Percentiles rank a stretch among this genome's conserved stretches.
Evolutionary conservation across 352 stramenopile genomes (phyloP).

Genomic region (Globisporangium megalacanthum): DNA sequence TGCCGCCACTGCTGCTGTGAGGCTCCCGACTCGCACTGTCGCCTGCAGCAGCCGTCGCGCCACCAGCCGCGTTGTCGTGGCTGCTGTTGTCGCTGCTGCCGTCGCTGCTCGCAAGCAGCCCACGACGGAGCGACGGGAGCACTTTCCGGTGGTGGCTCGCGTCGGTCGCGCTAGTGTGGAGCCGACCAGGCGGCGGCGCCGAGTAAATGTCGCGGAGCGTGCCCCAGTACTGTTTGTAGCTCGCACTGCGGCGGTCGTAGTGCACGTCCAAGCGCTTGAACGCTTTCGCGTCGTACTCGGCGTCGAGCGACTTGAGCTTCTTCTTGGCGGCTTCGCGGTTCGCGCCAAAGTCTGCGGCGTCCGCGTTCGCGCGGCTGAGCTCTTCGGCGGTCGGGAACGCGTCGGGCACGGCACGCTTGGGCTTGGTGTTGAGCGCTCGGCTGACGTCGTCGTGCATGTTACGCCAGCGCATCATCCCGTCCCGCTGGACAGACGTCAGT

Average conservation of each 20-base stretch:
- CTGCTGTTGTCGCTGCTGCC: neutral
- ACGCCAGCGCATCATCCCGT: slow-evolving; percentile 41
- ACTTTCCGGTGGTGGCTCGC: slow-evolving; percentile 2
- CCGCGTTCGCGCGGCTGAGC: slow-evolving; percentile 8
- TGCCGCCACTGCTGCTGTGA: slow-evolving; percentile 12
- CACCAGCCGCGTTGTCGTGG: neutral
- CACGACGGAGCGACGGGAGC: slow-evolving; percentile 3
- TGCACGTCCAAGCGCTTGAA: slow-evolving; percentile 29
- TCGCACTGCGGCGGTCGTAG: slow-evolving; percentile 40
- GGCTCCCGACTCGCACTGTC: too few species aligned
- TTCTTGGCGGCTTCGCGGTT: slow-evolving; percentile 68
- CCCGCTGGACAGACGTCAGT: slow-evolving; percentile 6
- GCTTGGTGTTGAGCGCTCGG: slow-evolving; percentile 26
- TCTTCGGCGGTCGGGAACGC: slow-evolving; percentile 4
- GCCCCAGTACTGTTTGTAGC: slow-evolving; percentile 72
- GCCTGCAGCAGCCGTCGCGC: neutral
- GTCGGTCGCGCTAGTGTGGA: neutral
- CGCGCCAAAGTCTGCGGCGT: slow-evolving; percentile 47
- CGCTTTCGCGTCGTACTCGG: slow-evolving; percentile 64
- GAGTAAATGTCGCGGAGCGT: slow-evolving; percentile 64
- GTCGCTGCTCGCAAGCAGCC: neutral
- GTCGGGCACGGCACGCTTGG: slow-evolving; percentile 3
- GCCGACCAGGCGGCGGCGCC: slow-evolving; percentile 2
- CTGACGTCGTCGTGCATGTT: slow-evolving; percentile 77
- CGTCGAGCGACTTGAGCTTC: slow-evolving; percentile 67